Evolutionary conservation across 129 eudicot genomes (phyloP).

Genomic region (Helianthus tuberosus): DNA sequence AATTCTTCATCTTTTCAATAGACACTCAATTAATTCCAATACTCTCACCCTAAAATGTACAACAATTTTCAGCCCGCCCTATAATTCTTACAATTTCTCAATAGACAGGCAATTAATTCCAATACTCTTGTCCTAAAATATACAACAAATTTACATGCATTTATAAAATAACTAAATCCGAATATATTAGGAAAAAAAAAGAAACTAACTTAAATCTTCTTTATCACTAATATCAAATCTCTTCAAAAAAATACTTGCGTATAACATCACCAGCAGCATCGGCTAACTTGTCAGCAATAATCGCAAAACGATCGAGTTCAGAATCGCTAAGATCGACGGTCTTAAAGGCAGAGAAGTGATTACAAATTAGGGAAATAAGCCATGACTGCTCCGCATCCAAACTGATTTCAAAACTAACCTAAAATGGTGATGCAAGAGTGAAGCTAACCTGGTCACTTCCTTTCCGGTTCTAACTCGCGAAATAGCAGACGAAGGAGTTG

Average conservation of each 20-base stretch:
- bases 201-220: constrained; percentile 73
- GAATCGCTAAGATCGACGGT: constrained; percentile 18
- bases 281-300: constrained; percentile 60
- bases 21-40: too few species aligned
- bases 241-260: constrained; percentile 86
- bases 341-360: constrained; percentile 14
- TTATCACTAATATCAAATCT: constrained; percentile 76
- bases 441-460: too few species aligned
- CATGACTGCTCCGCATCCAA: too few species aligned
- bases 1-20: too few species aligned
- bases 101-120: neutral
- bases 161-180: neutral
- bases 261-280: constrained; percentile 93
- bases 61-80: too few species aligned
- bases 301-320: constrained; percentile 65
- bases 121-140: constrained; percentile 1
- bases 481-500: too few species aligned
- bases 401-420: too few species aligned
- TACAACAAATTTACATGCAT: neutral
- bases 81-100: constrained; percentile 7
- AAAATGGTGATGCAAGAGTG: too few species aligned
- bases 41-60: too few species aligned
- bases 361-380: too few species aligned
- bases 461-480: too few species aligned
- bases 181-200: neutral